phyloP scores from a whole-genome alignment of 83 land plant species.

The Larix sibirica region DNA sequence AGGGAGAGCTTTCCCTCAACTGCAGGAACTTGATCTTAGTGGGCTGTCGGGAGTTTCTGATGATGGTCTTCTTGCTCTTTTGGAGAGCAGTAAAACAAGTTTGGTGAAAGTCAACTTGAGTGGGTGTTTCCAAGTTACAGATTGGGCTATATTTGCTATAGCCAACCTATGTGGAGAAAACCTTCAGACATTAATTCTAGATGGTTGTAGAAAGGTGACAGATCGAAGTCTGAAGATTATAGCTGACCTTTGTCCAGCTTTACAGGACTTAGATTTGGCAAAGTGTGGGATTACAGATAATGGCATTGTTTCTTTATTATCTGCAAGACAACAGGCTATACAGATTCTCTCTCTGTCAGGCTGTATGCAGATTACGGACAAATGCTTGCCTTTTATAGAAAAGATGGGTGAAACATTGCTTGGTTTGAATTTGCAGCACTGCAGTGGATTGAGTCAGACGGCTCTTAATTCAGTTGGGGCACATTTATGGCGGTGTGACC shows the following conservation, averaged over 20 bases:
- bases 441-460: constrained; percentile 23
- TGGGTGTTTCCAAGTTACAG: constrained; percentile 38
- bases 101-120: constrained; percentile 37
- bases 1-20: constrained; percentile 24
- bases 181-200: constrained; percentile 31
- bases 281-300: constrained; percentile 44
- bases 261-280: constrained; percentile 45
- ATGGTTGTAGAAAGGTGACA: constrained; percentile 35
- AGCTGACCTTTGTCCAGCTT: constrained; percentile 25
- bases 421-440: constrained; percentile 44
- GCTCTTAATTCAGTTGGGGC: constrained; percentile 15
- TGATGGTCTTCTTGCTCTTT: constrained; percentile 30
- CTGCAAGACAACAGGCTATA: constrained; percentile 40
- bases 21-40: constrained; percentile 41
- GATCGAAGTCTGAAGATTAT: constrained; percentile 36
- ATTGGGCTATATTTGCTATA: constrained; percentile 29
- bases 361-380: constrained; percentile 61
- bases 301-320: constrained; percentile 30
- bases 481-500: constrained; percentile 19
- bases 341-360: constrained; percentile 70
- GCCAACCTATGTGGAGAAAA: constrained; percentile 27
- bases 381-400: constrained; percentile 48
- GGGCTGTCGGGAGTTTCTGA: constrained; percentile 36
- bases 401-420: constrained; percentile 22
- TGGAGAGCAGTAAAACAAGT: constrained; percentile 15